phyloP scores from a whole-genome alignment of 1,139 yeast species.

The Petasospora fabianii region DNA sequence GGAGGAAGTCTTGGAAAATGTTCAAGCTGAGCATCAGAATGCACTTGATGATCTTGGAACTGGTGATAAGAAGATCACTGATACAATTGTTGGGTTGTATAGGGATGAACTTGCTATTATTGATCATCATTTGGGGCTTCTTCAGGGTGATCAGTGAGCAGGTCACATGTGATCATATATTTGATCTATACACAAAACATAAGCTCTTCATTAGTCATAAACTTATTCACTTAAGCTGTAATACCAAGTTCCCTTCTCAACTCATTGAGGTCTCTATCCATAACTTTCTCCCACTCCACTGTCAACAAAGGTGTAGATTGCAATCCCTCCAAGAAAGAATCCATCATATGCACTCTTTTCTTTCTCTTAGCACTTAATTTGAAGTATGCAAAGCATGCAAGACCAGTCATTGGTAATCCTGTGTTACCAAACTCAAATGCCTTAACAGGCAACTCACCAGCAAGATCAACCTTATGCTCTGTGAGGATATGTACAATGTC shows the following conservation, averaged over 20 bases:
- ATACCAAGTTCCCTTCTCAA: constrained; percentile 55
- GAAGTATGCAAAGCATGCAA: constrained; percentile 83
- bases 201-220: background rate
- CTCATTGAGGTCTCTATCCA: constrained; percentile 69
- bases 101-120: background rate
- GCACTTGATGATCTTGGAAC: background rate
- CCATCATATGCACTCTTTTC: constrained; percentile 42
- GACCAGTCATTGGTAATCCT: constrained; percentile 93
- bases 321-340: constrained; percentile 73
- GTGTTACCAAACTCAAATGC: constrained; percentile 89
- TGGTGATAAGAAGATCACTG: background rate
- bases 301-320: constrained; percentile 74
- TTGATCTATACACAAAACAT: background rate
- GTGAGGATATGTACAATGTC: constrained; percentile 94
- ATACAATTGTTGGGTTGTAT: background rate
- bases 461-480: constrained; percentile 85
- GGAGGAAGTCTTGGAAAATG: constrained; percentile 33
- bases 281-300: constrained; percentile 88
- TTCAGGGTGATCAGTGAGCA: too few species aligned
- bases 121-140: background rate
- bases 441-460: constrained; percentile 93
- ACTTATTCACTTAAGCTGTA: background rate
- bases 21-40: background rate
- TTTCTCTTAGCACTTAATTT: constrained; percentile 54
- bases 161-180: too few species aligned